Evolutionary conservation across 83 land plant species (phyloP), one percentile per base, ranked within the genome.

Genomic region (Diphasiastrum complanatum): DNA sequence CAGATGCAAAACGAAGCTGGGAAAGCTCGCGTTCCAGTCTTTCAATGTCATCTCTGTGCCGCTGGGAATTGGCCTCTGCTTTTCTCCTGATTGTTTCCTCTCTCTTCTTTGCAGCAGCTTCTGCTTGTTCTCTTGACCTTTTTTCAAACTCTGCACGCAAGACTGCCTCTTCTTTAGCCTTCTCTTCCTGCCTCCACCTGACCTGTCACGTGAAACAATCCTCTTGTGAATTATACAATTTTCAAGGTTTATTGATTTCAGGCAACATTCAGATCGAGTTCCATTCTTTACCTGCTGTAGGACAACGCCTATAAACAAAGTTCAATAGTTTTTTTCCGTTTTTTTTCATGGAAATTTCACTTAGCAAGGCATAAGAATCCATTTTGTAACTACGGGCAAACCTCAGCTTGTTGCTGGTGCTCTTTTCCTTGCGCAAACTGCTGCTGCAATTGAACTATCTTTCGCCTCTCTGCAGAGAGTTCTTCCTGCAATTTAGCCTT

Each of bases 401-500:
- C 97, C 90, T 91, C 86, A 45, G 79, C 46, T 53, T 85, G 91
- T 34, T 68, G 75, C 34, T 70, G 80, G 1, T 65, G 60, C 47
- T 80, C 85, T 61, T 79, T 82, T 11, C 83, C 83, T 54, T 83
- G 83, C 47, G 67, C 74, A 1, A 87, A 52, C 60, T 77, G 70
- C 40, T 80, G 76, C 67, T 81, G 82, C 27, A 82, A 47, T 47
- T 73, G 74, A 23, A 63, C 51, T 33, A 79, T 57, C 51, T 79
- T 80, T 18, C 73, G 67, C 73, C 71, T 91, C 61, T 85, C 95
- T 47, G 71, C 57, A 4, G 62, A 45, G 47, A 87, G 80, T 45
- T 91, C 97, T 52, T 91, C 97, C 52, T 81, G 90, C 37, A 81
- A 51, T 16, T 72, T 48, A 11, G 70, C 43, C 47, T 81, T 82